These are phyloP conservation scores for Theileria annulata DNA, from an alignment of 169 alveolate genomes.

Conservation along the genomic window DNA sequence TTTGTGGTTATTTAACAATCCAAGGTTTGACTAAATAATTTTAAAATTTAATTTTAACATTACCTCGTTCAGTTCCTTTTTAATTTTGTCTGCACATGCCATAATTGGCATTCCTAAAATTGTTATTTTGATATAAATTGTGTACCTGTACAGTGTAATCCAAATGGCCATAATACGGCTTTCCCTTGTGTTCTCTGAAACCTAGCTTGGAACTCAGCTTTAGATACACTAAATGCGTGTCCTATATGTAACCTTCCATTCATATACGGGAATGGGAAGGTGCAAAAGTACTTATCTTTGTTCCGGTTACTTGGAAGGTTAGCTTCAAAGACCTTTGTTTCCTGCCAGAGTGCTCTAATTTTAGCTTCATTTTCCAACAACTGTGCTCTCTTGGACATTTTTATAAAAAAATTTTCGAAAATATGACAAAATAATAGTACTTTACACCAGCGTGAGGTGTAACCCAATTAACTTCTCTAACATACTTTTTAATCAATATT, in stretches of 20 bases:
- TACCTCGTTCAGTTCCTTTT: conserved; percentile 80
- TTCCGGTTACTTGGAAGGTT: conserved; percentile 76
- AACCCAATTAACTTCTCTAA: neutral
- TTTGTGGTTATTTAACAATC: neutral
- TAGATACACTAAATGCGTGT: conserved; percentile 96
- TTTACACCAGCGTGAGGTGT: neutral
- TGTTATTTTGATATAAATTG: too few relatives aligned
- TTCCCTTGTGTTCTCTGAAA: conserved; percentile 93
- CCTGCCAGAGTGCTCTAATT: conserved; percentile 87
- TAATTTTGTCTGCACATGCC: conserved; percentile 94
- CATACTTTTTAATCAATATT: neutral
- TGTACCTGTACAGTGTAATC: conserved; percentile 98
- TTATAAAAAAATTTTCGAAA: neutral
- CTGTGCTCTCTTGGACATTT: conserved; percentile 86
- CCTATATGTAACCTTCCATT: conserved; percentile 99
- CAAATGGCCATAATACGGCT: conserved; percentile 95
- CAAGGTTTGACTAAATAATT: neutral
- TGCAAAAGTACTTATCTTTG: conserved; percentile 89
- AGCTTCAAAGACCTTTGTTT: conserved; percentile 84
- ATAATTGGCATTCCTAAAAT: conserved; percentile 91
- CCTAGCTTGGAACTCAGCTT: conserved; percentile 96
- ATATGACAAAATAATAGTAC: neutral
- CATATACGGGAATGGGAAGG: conserved; percentile 99
- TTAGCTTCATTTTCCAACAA: conserved; percentile 84
- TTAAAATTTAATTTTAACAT: neutral